Evolutionary conservation across 176 grass and related monocot genomes (phyloP), one percentile per base, ranked within the genome.

Genomic region (Eragrostis curvula): DNA sequence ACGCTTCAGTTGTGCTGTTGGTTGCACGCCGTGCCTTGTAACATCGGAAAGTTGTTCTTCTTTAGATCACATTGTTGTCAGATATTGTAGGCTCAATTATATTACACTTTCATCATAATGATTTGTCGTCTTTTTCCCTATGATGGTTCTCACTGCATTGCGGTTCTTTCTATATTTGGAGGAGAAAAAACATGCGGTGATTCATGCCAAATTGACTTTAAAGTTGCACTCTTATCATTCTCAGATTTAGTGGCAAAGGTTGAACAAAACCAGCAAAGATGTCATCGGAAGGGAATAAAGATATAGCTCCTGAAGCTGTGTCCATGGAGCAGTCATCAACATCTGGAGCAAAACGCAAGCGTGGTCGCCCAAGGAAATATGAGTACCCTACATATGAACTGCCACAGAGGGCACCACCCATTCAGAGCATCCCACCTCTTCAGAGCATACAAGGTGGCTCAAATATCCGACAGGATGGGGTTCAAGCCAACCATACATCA

Each of bases 281-380:
- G 88, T 13, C 79, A 73, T 83, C 83, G 16, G 83, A 90, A 83
- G 67, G 68, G 17, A 83, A 79, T 60, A 83, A 68, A 83, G 29
- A 66, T 73, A 61, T 56, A 2, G 30, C 49, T 90, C 66, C 15
- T 6, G 79, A 86, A 73, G 47, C 72, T 16, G 23, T 82, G 23
- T 25, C 83, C 6, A 6, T 49, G 42, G 86, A 84, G 50, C 74
- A 72, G 12, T 32, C 68, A 8, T 72, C 67, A 60, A 61, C 50
- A 69, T 78, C 79, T 83, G 73, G 67, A 79, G 50, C 51, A 44
- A 86, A 90, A 44, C 83, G 83, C 46, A 90, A 90, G 83, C 83
- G 88, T 83, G 88, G 88, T 45, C 83, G 88, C 32, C 88, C 88
- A 61, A 82, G 83, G 59, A 90, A 86, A 66, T 79, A 60, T 1